Evolutionary conservation across 2,329 filamentous ascomycete genomes (phyloP).

Genomic region (Nemania abortiva): DNA sequence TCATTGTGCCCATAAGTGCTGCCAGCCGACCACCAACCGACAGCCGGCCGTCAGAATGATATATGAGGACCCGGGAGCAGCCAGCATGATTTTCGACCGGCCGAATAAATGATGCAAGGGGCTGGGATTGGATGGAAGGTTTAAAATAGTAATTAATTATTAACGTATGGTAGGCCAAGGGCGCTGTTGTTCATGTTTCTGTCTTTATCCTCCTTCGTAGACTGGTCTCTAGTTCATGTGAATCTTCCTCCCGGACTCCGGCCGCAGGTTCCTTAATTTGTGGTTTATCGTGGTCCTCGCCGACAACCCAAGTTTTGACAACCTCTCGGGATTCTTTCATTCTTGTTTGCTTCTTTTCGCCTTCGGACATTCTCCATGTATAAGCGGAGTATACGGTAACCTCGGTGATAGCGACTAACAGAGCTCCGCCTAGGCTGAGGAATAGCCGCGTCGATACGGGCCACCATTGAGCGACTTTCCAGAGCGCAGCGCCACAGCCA

Average conservation of each 20-base stretch:
- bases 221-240: conserved; percentile 31
- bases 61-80: background rate
- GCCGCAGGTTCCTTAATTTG: conserved; percentile 35
- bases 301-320: conserved; percentile 77
- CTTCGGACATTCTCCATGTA: conserved; percentile 76
- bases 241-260: conserved; percentile 16
- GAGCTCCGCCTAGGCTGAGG: conserved; percentile 76
- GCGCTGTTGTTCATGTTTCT: background rate
- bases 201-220: conserved; percentile 41
- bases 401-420: conserved; percentile 79
- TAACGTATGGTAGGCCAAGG: background rate
- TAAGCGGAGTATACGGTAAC: conserved; percentile 83
- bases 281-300: conserved; percentile 49
- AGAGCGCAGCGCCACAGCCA: conserved; percentile 80
- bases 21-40: background rate
- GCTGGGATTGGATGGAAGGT: background rate
- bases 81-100: background rate
- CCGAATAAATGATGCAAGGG: background rate
- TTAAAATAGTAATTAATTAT: background rate
- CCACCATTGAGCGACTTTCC: conserved; percentile 84
- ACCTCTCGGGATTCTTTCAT: conserved; percentile 76
- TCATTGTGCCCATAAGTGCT: background rate
- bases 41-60: background rate
- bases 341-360: conserved; percentile 71
- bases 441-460: conserved; percentile 76